Evolutionary conservation across 1,284 basidiomycete genomes (phyloP).

Genomic region (Dichomitus squalens): DNA sequence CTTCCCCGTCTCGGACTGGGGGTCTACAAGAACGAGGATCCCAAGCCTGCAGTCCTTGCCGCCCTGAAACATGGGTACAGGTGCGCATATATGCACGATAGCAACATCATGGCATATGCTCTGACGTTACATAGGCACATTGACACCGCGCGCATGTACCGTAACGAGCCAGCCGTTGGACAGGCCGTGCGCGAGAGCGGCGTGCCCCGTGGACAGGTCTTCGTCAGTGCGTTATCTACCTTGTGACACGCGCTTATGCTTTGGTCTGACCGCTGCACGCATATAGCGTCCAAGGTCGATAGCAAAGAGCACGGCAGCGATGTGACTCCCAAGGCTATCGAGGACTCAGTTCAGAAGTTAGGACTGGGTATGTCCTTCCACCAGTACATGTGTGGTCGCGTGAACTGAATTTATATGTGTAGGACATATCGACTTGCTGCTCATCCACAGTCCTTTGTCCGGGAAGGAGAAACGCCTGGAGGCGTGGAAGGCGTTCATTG

Average conservation of each 20-base stretch:
- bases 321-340: conserved; percentile 23
- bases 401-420: conserved; percentile 10
- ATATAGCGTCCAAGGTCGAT: conserved; percentile 26
- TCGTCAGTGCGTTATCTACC: conserved; percentile 59
- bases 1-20: conserved; percentile 65
- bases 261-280: conserved; percentile 1
- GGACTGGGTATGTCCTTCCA: conserved; percentile 14
- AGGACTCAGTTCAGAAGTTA: conserved; percentile 26
- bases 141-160: conserved; percentile 75
- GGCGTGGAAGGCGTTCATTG: conserved; percentile 46
- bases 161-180: conserved; percentile 71
- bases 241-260: neutral
- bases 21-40: conserved; percentile 73
- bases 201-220: conserved; percentile 56
- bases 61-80: conserved; percentile 79
- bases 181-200: conserved; percentile 58
- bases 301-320: conserved; percentile 30
- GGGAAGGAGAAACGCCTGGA: conserved; percentile 46
- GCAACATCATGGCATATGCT: neutral
- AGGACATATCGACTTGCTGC: conserved; percentile 61
- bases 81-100: conserved; percentile 39
- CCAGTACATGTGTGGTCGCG: neutral
- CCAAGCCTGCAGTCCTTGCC: conserved; percentile 59
- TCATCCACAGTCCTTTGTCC: conserved; percentile 56
- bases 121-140: conserved; percentile 57